Conservation (phyloP, 768 basidiomycete species). For the Rubroboletus pulcherrimus region DNA sequence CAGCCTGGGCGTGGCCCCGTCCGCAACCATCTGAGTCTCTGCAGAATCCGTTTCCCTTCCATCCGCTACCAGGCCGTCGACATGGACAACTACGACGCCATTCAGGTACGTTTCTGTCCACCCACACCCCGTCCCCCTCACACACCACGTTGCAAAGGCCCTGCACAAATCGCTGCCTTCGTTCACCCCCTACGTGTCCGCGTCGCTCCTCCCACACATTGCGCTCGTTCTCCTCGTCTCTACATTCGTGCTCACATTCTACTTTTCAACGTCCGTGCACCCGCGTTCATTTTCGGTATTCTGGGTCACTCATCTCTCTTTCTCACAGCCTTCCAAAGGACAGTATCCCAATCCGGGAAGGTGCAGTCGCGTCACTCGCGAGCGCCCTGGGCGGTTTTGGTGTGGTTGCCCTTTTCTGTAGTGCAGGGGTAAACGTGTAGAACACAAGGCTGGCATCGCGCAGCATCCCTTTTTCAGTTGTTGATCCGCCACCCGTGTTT, state of each 20-base stretch:
- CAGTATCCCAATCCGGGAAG: constrained; percentile 61
- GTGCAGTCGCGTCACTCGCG: constrained; percentile 65
- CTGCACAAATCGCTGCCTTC: constrained; percentile 64
- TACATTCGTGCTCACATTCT: constrained; percentile 85
- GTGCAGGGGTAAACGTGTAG: constrained; percentile 29
- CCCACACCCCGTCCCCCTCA: neutral
- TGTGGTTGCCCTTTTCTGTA: constrained; percentile 75
- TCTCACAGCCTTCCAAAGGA: constrained; percentile 69
- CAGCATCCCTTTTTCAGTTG: constrained; percentile 42
- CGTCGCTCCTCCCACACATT: constrained; percentile 64
- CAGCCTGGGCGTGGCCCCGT: constrained; percentile 28
- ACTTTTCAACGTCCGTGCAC: constrained; percentile 75
- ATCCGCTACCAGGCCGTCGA: neutral
- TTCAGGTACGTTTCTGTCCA: constrained; percentile 43
- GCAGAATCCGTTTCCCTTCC: neutral
- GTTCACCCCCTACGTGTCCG: constrained; percentile 69
- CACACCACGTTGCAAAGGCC: constrained; percentile 37
- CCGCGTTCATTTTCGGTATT: neutral
- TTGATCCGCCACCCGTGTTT: constrained; percentile 81
- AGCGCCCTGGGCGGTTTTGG: constrained; percentile 85
- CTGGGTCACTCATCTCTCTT: constrained; percentile 5
- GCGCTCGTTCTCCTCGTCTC: constrained; percentile 67
- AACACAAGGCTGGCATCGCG: constrained; percentile 13
- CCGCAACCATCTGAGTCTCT: neutral
- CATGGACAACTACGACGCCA: constrained; percentile 54